Base-by-base conservation (phyloP, 2,329 filamentous ascomycete species). In the Aspergillus sp. region DNA sequence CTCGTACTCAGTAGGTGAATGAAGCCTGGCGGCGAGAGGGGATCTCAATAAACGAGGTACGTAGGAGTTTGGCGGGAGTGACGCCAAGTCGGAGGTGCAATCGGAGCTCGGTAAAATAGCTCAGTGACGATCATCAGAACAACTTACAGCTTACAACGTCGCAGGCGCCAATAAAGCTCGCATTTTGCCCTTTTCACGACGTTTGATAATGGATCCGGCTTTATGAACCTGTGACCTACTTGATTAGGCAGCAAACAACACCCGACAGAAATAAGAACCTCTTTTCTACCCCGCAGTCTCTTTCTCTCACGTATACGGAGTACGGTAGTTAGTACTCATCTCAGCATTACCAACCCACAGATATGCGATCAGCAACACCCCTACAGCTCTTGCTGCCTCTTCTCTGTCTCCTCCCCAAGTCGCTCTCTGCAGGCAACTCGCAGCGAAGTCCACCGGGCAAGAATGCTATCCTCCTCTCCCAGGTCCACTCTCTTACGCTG, bases 401-500 rank as follows among this genome's bases (percentile, higher is more conserved):
- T n/a, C 59, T 70, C 50, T 60, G 63, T 33, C 53, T 64, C 25
- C 54, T 59, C 17, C 44, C 65, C 27, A 46, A 61, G 15, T 56
- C 56, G 9, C 27, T 65, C 43, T 56, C 65, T 53, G 64, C 62
- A 41, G 64, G 61, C 50, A 63, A 68, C 68, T 60, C 72, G 41
- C 60, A 54, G 31, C 43, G 66, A 63, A 65, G 64, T 23, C 68
- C 72, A 25, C 71, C 73, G 46, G 73, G 67, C 64, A 72, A 65
- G 67, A 68, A 83, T 70, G 84, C 80, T 61, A 81, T 88, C 60
- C 81, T 86, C 45, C 82, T 88, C 48, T 86, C 84, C 9, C 81
- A 85, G 56, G 89, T 98, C 55, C 84, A 90, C 64, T 82, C 88
- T 48, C 84, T 98, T 41, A 97, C 93, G 6, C 84, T 97, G 12